These are phyloP conservation scores for Rhinocladiella similis DNA, from an alignment of 2,329 filamentous ascomycete species.

Conservation along the genomic window DNA sequence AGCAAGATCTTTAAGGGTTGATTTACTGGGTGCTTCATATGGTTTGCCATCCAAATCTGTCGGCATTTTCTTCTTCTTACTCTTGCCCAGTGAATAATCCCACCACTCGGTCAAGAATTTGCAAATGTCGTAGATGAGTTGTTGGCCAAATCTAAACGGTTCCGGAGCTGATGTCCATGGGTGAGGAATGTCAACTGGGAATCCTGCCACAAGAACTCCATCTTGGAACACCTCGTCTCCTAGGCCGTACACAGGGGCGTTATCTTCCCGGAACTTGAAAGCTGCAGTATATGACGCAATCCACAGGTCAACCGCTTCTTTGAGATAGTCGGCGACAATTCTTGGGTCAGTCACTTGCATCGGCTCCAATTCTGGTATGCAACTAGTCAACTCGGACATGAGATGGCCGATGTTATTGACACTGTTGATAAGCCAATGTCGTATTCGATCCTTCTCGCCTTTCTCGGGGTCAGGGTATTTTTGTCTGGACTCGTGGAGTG, in stretches of 20 bases:
- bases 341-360: conserved; percentile 56
- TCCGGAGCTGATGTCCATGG: conserved; percentile 75
- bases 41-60: conserved; percentile 26
- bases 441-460: conserved; percentile 74
- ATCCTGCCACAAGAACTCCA: conserved; percentile 64
- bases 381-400: conserved; percentile 75
- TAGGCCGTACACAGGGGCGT: conserved; percentile 72
- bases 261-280: conserved; percentile 70
- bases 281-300: conserved; percentile 62
- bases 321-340: conserved; percentile 47
- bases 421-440: conserved; percentile 84
- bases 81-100: conserved; percentile 28
- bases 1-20: conserved; percentile 21
- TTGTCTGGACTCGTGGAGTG: conserved; percentile 75
- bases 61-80: conserved; percentile 30
- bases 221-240: conserved; percentile 64
- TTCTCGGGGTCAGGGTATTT: conserved; percentile 62
- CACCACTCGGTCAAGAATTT: conserved; percentile 35
- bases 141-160: conserved; percentile 21
- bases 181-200: conserved; percentile 65
- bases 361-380: conserved; percentile 70
- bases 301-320: conserved; percentile 76
- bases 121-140: conserved; percentile 25
- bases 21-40: conserved; percentile 25
- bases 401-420: conserved; percentile 71